Evolutionary conservation across 1,139 yeast species (phyloP).

Genomic region (Geotrichum reessii): DNA sequence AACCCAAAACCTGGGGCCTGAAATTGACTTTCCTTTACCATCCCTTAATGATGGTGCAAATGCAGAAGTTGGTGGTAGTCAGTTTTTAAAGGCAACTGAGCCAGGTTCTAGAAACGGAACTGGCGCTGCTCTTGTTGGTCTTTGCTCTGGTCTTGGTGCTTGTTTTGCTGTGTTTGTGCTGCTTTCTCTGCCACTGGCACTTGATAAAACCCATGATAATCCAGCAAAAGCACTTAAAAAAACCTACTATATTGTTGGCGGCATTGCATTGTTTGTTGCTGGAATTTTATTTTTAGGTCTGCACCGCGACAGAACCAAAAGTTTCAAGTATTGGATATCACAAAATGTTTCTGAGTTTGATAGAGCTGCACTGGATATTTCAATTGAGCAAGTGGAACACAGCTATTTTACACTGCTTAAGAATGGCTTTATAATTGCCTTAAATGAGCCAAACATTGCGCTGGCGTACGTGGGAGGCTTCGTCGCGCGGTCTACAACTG

Average conservation of each 20-base stretch:
- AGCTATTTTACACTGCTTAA: constrained; percentile 41
- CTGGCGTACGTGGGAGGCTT: constrained; percentile 59
- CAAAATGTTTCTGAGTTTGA: constrained; percentile 28
- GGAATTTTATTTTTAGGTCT: constrained; percentile 41
- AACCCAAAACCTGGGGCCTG: constrained; percentile 8
- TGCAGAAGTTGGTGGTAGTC: constrained; percentile 11
- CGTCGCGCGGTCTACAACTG: constrained; percentile 60
- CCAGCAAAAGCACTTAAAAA: constrained; percentile 43
- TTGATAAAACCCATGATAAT: constrained; percentile 41
- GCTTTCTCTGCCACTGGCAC: constrained; percentile 65
- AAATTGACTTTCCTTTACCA: constrained; percentile 5
- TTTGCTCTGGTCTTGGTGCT: constrained; percentile 65
- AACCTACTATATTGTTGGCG: constrained; percentile 49
- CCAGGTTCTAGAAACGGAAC: constrained; percentile 43
- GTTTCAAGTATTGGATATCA: constrained; percentile 29
- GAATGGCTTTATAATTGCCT: constrained; percentile 44
- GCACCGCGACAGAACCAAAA: constrained; percentile 42
- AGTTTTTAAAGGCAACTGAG: constrained; percentile 13
- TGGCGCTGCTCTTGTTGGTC: constrained; percentile 56
- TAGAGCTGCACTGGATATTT: constrained; percentile 30
- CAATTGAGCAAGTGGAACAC: constrained; percentile 11
- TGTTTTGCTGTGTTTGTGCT: constrained; percentile 53
- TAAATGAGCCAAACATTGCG: constrained; percentile 35
- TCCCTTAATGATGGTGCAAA: constrained; percentile 6
- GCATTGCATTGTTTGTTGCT: constrained; percentile 40